Percentiles rank a stretch among this genome's conserved stretches.
Conservation (phyloP, 176 grass and related monocot genomes). For the Oryza punctata region DNA sequence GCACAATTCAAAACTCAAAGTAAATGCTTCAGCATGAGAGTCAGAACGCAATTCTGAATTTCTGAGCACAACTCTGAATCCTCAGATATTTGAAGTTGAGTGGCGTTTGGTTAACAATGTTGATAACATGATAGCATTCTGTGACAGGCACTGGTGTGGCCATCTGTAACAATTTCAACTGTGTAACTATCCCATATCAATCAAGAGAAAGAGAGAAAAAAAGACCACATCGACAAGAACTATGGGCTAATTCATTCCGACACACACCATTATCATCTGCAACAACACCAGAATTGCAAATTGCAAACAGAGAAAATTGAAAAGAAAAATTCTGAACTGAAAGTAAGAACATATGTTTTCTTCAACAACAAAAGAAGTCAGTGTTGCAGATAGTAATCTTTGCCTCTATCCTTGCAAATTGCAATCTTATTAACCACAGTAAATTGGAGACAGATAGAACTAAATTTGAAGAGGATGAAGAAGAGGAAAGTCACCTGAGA, state of each 20-base stretch:
- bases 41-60: background rate
- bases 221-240: background rate
- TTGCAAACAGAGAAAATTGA: background rate
- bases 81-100: background rate
- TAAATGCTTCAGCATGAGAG: too few species aligned
- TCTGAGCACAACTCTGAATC: background rate
- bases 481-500: background rate
- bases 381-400: background rate
- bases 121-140: background rate
- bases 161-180: background rate
- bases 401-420: background rate
- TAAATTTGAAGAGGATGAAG: background rate
- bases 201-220: background rate
- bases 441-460: background rate
- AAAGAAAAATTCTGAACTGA: background rate
- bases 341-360: background rate
- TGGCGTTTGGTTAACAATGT: background rate
- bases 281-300: background rate
- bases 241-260: background rate
- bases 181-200: background rate
- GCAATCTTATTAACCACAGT: background rate
- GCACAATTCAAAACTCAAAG: too few species aligned
- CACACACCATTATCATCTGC: too few species aligned
- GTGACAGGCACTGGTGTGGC: background rate
- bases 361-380: background rate